Base-by-base conservation (phyloP, 2,329 filamentous ascomycete species). In the Trichophyton mentagrophytes region DNA sequence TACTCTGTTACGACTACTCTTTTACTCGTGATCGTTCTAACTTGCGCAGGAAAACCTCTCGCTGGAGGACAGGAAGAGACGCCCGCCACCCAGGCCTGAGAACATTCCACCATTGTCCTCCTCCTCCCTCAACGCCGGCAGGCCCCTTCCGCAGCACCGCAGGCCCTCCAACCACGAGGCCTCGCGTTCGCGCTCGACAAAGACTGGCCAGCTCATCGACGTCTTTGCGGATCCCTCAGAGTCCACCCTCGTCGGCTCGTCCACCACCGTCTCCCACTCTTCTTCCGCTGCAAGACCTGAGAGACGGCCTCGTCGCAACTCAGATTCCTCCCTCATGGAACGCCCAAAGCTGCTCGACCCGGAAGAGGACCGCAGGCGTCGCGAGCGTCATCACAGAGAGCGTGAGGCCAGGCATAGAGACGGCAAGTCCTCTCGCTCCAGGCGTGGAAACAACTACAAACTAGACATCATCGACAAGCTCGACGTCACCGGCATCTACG, bases 391-490 rank as follows among this genome's bases (percentile, higher is more conserved):
- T 57, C 71, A 79, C 60, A 76, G 79, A 47, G 79, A 80, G 49
- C 78, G 80, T 71, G 74, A 79, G 67, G 70, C 66, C 25, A 68
- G 77, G 69, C 66, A 71, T 30, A 30, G 27, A 30, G 27, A 30
- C 27, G 27, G 27, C 60, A 71, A 69, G 55, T 74, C 74, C 27
- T 30, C 27, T 61, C 71, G 71, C 11, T 74, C 65, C 27, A 46
- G 42, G 63, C 70, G 20, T 73, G 73, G 62, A 73, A n/a, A 73
- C 60, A 73, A 72, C 61, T 71, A 71, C 57, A 69, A 71, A 60
- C 73, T 97, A 65, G 93, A 99, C 72, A 82, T 97, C 53, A 97
- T 99, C 69, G 93, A 99, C 76, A 92, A 96, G 72, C 79, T 99
- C 65, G 93, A 97, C 77, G 91, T 93, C 64, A 96, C 91, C 3